These are phyloP conservation scores for Phalaenopsis hybrid DNA, from an alignment of 116 monocot genomes.

Conservation along the genomic window DNA sequence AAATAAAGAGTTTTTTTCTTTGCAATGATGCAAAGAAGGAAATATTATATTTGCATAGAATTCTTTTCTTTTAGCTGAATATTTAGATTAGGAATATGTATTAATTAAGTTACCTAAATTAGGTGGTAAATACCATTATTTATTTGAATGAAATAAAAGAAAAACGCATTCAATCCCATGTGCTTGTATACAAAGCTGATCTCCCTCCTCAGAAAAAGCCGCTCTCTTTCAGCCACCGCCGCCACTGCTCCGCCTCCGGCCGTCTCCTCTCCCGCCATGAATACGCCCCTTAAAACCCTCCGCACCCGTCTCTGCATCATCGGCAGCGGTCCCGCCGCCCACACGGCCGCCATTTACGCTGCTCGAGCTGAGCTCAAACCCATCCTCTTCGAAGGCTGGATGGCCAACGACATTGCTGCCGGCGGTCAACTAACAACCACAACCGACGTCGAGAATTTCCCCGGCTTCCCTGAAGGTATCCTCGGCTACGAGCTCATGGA, in stretches of 20 bases:
- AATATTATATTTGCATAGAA: too few relatives aligned
- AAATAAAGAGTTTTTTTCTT: too few relatives aligned
- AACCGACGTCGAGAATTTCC: slow-evolving; percentile 96
- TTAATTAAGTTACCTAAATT: too few relatives aligned
- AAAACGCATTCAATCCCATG: slow-evolving; percentile 9
- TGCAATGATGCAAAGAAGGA: too few relatives aligned
- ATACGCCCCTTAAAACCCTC: slow-evolving; percentile 20
- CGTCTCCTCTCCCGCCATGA: slow-evolving; percentile 20
- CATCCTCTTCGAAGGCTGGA: slow-evolving; percentile 83
- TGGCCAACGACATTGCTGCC: slow-evolving; percentile 92
- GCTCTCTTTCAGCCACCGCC: slow-evolving; percentile 13
- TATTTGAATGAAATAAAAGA: too few relatives aligned
- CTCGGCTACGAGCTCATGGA: slow-evolving; percentile 69
- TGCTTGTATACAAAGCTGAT: slow-evolving; percentile 28
- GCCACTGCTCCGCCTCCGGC: slow-evolving; percentile 6
- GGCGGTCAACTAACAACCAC: slow-evolving; percentile 96
- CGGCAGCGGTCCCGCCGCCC: slow-evolving; percentile 92
- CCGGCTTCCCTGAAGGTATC: slow-evolving; percentile 85
- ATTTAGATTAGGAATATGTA: too few relatives aligned
- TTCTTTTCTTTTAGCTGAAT: too few relatives aligned
- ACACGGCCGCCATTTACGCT: slow-evolving; percentile 94
- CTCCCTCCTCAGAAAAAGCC: slow-evolving; percentile 31
- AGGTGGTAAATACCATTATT: too few relatives aligned
- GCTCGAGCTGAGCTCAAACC: slow-evolving; percentile 86
- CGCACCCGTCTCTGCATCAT: slow-evolving; percentile 78